Percentiles rank a stretch among this genome's conserved stretches.
These are phyloP conservation scores for Bondarzewia mesenterica DNA, from an alignment of 1,284 basidiomycete species.

Conservation along the genomic window DNA sequence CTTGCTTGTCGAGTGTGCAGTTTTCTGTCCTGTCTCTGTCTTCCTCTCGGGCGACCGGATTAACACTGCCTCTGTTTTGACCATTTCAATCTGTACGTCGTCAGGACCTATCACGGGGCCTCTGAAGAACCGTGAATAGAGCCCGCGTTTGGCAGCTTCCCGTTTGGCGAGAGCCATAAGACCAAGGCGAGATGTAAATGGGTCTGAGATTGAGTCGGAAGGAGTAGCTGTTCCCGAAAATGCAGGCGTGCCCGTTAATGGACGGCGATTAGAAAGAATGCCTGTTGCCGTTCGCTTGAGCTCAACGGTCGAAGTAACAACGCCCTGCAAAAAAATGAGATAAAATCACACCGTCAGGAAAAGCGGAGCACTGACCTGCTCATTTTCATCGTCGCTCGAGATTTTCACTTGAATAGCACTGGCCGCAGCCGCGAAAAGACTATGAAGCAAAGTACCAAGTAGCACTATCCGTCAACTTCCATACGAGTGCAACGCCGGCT, in stretches of 20 bases:
- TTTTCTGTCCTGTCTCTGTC: background rate
- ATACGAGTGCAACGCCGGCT: background rate
- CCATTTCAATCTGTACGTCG: constrained; percentile 13
- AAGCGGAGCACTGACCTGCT: background rate
- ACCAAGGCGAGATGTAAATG: constrained; percentile 31
- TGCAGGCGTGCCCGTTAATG: constrained; percentile 40
- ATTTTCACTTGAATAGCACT: constrained; percentile 70
- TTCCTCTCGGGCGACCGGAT: too few relatives aligned
- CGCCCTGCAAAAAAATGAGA: constrained; percentile 11
- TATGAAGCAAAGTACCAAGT: constrained; percentile 21
- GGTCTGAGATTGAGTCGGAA: constrained; percentile 15
- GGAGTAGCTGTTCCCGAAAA: constrained; percentile 37
- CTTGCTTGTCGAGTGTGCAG: constrained; percentile 11
- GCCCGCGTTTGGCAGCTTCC: constrained; percentile 63
- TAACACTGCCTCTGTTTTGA: constrained; percentile 4
- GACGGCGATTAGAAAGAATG: constrained; percentile 67
- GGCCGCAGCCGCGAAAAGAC: constrained; percentile 71
- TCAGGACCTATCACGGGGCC: constrained; percentile 58
- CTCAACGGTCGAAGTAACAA: constrained; percentile 16
- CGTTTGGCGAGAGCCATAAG: constrained; percentile 64
- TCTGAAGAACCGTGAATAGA: constrained; percentile 79
- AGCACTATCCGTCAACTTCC: constrained; percentile 1
- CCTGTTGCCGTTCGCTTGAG: constrained; percentile 64
- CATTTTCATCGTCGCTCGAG: constrained; percentile 41
- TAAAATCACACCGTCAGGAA: too few relatives aligned